These are phyloP conservation scores for Dentipellis sp. DNA, from an alignment of 768 basidiomycete species.

Conservation along the genomic window DNA sequence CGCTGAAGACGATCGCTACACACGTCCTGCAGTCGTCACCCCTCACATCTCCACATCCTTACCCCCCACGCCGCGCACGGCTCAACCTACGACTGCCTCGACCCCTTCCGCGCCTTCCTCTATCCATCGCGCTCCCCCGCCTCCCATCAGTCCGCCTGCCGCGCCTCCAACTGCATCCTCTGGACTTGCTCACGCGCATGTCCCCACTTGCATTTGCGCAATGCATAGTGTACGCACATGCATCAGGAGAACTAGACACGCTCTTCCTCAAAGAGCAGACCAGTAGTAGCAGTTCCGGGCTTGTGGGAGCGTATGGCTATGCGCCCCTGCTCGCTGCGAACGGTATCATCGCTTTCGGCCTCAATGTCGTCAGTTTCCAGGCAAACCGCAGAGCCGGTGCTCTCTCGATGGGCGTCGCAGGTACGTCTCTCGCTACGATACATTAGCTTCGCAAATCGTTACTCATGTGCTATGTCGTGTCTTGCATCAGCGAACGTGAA, in stretches of 20 bases:
- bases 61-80: neutral
- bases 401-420: constrained; percentile 85
- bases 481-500: constrained; percentile 68
- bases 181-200: constrained; percentile 85
- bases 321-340: constrained; percentile 54
- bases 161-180: constrained; percentile 48
- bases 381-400: constrained; percentile 92
- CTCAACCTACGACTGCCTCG: neutral
- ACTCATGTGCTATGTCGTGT: constrained; percentile 2
- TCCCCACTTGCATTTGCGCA: constrained; percentile 88
- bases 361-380: constrained; percentile 92
- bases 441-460: neutral
- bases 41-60: constrained; percentile 7
- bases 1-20: constrained; percentile 89
- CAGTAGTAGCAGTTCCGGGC: constrained; percentile 18
- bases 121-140: constrained; percentile 13
- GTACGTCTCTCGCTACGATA: constrained; percentile 29
- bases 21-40: constrained; percentile 56
- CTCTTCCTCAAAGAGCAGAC: constrained; percentile 26
- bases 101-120: constrained; percentile 1
- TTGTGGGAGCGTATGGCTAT: constrained; percentile 20
- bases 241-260: constrained; percentile 69
- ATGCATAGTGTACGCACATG: constrained; percentile 68
- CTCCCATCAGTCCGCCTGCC: constrained; percentile 16
- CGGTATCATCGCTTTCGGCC: constrained; percentile 79